Percentiles rank a stretch among this genome's conserved stretches.
These are phyloP conservation scores for Juglanconis juglandina DNA, from an alignment of 2,329 filamentous ascomycete species.

Conservation along the genomic window DNA sequence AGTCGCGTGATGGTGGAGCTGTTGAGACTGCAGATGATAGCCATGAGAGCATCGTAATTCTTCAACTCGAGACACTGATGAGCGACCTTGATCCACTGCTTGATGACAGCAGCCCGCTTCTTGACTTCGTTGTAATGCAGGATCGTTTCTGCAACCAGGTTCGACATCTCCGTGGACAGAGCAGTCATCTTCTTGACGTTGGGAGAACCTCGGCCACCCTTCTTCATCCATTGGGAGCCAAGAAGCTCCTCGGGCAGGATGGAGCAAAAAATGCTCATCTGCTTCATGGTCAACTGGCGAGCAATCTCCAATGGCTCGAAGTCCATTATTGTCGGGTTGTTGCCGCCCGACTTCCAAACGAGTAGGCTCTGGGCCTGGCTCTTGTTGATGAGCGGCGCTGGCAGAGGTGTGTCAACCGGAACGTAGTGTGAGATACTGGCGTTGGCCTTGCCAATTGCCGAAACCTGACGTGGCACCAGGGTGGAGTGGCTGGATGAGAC, in stretches of 20 bases:
- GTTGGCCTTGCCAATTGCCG: constrained; percentile 78
- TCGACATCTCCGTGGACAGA: constrained; percentile 86
- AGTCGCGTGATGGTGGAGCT: constrained; percentile 86
- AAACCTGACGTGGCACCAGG: constrained; percentile 77
- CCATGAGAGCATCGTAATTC: constrained; percentile 97
- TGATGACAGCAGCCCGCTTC: constrained; percentile 84
- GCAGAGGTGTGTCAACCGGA: constrained; percentile 68
- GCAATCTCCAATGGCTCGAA: constrained; percentile 90
- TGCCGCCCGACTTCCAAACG: constrained; percentile 71
- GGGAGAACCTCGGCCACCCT: constrained; percentile 70
- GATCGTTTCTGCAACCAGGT: constrained; percentile 90
- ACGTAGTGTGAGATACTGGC: constrained; percentile 70
- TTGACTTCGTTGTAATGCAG: constrained; percentile 85
- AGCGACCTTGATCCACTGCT: constrained; percentile 97
- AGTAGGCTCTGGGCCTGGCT: constrained; percentile 71
- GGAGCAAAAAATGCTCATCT: constrained; percentile 85
- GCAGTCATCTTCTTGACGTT: constrained; percentile 95
- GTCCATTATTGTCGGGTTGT: constrained; percentile 72
- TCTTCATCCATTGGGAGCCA: constrained; percentile 91
- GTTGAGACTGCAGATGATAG: constrained; percentile 91
- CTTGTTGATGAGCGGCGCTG: constrained; percentile 67
- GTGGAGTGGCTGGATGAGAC: constrained; percentile 67
- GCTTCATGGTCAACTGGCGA: constrained; percentile 86
- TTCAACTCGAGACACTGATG: constrained; percentile 81
- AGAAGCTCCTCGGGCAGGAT: constrained; percentile 91